Base-by-base conservation (phyloP, 2,329 filamentous ascomycete genomes). In the Cercospora beticola region DNA sequence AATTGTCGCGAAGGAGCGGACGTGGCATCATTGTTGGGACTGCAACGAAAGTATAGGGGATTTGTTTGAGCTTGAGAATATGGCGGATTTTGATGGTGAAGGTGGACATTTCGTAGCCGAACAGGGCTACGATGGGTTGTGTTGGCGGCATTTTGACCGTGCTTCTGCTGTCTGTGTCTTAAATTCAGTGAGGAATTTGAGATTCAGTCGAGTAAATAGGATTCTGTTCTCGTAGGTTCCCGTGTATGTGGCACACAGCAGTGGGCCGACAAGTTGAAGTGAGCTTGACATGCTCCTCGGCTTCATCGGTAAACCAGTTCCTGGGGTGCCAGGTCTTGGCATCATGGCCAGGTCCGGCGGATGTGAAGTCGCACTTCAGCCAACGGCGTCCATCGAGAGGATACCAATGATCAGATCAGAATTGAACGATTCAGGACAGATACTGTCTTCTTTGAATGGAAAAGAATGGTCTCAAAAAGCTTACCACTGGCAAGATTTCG, bases 11-110 rank as follows among this genome's bases (percentile, higher is more conserved):
- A 0, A 82, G 71, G 30, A 79, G 56, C 1, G 80, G 78, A 1
- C 81, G 74, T 0, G 81, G 80, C 73, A 81, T 78, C 78, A 81
- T 81, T 8, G 76, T 78, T 1, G 79, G 79, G 18, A 66, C 67
- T 26, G 77, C 67, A 30, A 82, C 71, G 70, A 81, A 81, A 6
- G 77, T 77, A 65, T 80, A 82, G 0, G 79, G 75, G 33, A 81
- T 76, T 57, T 76, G 73, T 68, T 81, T 81, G 60, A 82, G 68
- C 28, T 74, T 72, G 23, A 82, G 72, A 5, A 74, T 74, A 18
- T 80, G 74, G 26, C 78, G 73, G 21, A 81, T 76, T 71, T 82
- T 82, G 61, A 79, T 77, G 2, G 74, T 76, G 67, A 77, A 77
- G 30, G 76, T 71, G 7, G 71, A 73, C 57, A 72, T 70, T 18